Conservation (phyloP, 1,284 basidiomycete species). For the Moniliophthora roreri region DNA sequence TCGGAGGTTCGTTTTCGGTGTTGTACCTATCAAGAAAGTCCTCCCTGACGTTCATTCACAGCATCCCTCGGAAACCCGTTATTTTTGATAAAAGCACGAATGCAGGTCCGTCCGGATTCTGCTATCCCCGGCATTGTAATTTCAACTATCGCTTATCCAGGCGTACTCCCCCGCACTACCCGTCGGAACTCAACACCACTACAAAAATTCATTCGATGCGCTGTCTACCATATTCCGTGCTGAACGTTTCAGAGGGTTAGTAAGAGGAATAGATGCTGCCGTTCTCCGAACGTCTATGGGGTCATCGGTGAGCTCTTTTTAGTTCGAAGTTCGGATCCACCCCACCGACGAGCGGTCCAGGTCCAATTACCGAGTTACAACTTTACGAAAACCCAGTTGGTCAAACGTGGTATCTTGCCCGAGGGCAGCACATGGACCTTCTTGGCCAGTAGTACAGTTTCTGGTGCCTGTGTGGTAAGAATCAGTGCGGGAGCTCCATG, state of each 20-base stretch:
- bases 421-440: constrained; percentile 86
- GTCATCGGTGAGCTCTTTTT: constrained; percentile 57
- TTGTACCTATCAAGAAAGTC: neutral
- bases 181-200: constrained; percentile 91
- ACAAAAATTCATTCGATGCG: constrained; percentile 83
- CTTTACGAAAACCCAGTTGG: constrained; percentile 82
- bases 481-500: neutral
- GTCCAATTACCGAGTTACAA: constrained; percentile 97
- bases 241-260: constrained; percentile 79
- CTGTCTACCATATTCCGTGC: constrained; percentile 76
- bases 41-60: constrained; percentile 28
- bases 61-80: constrained; percentile 92
- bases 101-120: constrained; percentile 70
- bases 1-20: constrained; percentile 65
- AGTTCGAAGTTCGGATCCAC: constrained; percentile 4
- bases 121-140: too few species aligned
- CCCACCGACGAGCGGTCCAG: constrained; percentile 38
- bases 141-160: constrained; percentile 34
- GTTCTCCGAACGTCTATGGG: constrained; percentile 95
- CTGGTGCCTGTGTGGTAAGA: constrained; percentile 89
- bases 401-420: constrained; percentile 62
- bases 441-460: constrained; percentile 84
- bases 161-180: constrained; percentile 94
- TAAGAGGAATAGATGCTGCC: constrained; percentile 92
- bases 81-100: constrained; percentile 95